A percentile compares a stretch with the other conserved stretches of the same genome.
phyloP scores from a whole-genome alignment of 2,329 filamentous ascomycete genomes.

The Ophiostoma populinum region DNA sequence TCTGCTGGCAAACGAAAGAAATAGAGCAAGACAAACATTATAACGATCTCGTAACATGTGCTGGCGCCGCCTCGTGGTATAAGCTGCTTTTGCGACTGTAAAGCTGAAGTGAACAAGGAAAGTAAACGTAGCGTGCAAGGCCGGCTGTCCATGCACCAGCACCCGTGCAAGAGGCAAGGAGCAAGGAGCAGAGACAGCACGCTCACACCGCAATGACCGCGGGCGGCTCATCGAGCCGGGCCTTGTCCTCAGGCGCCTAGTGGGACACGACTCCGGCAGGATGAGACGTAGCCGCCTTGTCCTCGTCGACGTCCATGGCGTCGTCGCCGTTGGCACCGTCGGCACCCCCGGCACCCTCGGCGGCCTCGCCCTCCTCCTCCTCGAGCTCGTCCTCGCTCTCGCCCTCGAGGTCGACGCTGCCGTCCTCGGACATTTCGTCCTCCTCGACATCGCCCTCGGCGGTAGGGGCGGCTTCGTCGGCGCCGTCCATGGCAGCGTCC shows the following conservation, averaged over 20 bases:
- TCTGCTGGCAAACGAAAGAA: too few relatives aligned
- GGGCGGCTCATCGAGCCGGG: background rate
- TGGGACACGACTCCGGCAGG: conserved; percentile 16
- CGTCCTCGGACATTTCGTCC: conserved; percentile 22
- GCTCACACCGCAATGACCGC: too few relatives aligned
- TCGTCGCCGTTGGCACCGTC: conserved; percentile 17
- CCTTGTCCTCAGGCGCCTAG: conserved; percentile 3
- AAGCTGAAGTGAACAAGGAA: too few relatives aligned
- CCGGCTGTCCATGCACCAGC: too few relatives aligned
- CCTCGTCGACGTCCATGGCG: conserved; percentile 21
- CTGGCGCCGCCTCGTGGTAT: too few relatives aligned
- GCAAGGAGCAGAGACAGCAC: too few relatives aligned
- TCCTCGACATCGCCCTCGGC: conserved; percentile 15
- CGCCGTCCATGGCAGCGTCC: conserved; percentile 19
- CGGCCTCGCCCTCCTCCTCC: conserved; percentile 18
- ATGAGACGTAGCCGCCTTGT: conserved; percentile 12
- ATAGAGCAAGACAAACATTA: too few relatives aligned
- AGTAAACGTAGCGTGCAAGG: too few relatives aligned
- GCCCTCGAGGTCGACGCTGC: conserved; percentile 22
- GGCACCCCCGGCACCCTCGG: conserved; percentile 11
- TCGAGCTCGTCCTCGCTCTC: conserved; percentile 23
- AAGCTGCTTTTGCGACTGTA: too few relatives aligned
- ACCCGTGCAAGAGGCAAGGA: too few relatives aligned
- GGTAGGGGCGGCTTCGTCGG: conserved; percentile 11
- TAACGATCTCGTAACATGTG: too few relatives aligned